Evolutionary conservation across 768 basidiomycete species (phyloP), one percentile per base, ranked within the genome.

Genomic region (Pulveroboletus sp.): DNA sequence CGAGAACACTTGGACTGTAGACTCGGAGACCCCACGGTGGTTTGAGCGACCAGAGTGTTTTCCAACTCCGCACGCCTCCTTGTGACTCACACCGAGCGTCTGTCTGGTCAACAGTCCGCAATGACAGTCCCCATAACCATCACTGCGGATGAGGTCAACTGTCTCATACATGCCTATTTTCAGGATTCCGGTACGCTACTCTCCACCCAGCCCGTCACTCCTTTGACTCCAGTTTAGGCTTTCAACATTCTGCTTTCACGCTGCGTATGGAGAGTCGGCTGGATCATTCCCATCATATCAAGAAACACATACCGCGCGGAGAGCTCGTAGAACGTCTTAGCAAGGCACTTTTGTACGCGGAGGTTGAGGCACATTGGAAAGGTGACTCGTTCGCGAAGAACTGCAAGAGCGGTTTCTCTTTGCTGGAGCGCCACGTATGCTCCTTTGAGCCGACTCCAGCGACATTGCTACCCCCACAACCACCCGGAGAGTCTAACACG

Each of bases 341-440:
- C 63, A 92, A 89, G 68, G 82, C 90, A 4, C 71, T 93, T 16
- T 77, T 92, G 10, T 93, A 89, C 57, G 73, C 77, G 17, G 90
- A 93, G 69, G 86, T 87, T 45, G 90, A 93, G 72, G 77, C 83
- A 7, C 90, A 92, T 59, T 92, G 86, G 83, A 79, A 80, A 53
- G 76, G 76, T 9, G 81, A 81, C 61, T 71, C 74, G 30, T 69
- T 85, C 50, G 76, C 80, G 7, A 74, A 71, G 38, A 81, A 78
- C 57, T 93, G 90, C 76, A 83, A 80, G 61, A 72, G 76, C 29
- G 65, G 75, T 11, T 91, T 92, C 71, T 83, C 85, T 16, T 71
- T 93, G n/a, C 73, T 92, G 24, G 83, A 87, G 50, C 77, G 71
- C 3, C 89, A 93, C 59, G 72, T 79, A 20, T 93, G 89, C 64